Conservation (phyloP, 257 asterid species). For the Penstemon davidsonii region DNA sequence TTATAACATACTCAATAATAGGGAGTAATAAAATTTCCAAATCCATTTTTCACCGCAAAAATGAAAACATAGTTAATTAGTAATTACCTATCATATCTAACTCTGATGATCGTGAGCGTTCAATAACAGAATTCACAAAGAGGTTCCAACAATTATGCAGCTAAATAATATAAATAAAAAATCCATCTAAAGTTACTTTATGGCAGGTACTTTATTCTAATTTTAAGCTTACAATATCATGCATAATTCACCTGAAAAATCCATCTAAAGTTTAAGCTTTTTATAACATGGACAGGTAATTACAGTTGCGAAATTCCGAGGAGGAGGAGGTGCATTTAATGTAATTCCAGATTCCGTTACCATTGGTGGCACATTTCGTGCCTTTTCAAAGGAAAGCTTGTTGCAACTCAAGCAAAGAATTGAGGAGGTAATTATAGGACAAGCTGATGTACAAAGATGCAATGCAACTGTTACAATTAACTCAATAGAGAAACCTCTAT, state of each 20-base stretch:
- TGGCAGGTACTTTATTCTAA: too few relatives aligned
- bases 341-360: constrained; percentile 96
- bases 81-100: too few relatives aligned
- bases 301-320: constrained; percentile 79
- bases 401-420: constrained; percentile 68
- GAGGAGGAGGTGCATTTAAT: constrained; percentile 91
- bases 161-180: too few relatives aligned
- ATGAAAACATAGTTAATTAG: too few relatives aligned
- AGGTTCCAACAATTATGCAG: too few relatives aligned
- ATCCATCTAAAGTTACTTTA: constrained; percentile 80
- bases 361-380: constrained; percentile 88
- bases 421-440: constrained; percentile 77
- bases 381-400: constrained; percentile 71
- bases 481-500: constrained; percentile 42
- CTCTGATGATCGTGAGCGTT: too few relatives aligned
- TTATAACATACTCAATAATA: too few relatives aligned
- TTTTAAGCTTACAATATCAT: constrained; percentile 15
- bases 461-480: constrained; percentile 66
- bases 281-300: constrained; percentile 85
- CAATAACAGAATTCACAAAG: too few relatives aligned
- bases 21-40: too few relatives aligned
- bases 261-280: too few relatives aligned
- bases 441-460: constrained; percentile 91
- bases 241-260: constrained; percentile 14
- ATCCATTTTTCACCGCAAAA: too few relatives aligned